These are phyloP conservation scores for Wickerhamomyces kurtzmanii DNA, from an alignment of 805 yeast species.

Conservation along the genomic window DNA sequence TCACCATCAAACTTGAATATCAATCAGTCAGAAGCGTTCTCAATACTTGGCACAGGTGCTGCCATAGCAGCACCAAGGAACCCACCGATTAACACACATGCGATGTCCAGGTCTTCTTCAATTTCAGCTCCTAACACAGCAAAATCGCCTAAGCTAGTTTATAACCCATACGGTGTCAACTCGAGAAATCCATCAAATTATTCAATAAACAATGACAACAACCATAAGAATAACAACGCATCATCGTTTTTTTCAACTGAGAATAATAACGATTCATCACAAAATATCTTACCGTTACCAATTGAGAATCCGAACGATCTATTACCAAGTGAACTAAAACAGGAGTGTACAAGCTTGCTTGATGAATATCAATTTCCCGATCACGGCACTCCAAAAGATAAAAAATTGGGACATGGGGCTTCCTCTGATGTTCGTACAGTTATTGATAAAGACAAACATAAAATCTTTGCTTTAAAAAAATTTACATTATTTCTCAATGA, in stretches of 20 bases:
- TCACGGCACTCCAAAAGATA: constrained; percentile 23
- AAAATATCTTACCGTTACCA: constrained; percentile 47
- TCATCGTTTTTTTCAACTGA: constrained; percentile 12
- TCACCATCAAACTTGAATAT: too few species aligned
- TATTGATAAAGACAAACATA: constrained; percentile 25
- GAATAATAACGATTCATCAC: constrained; percentile 27
- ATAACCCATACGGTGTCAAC: constrained; percentile 57
- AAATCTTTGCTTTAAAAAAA: constrained; percentile 55
- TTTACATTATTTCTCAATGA: constrained; percentile 53
- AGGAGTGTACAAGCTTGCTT: constrained; percentile 35
- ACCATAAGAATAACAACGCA: constrained; percentile 2
- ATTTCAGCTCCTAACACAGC: too few species aligned
- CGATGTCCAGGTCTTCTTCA: too few species aligned
- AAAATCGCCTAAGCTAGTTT: constrained; percentile 35
- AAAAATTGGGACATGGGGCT: constrained; percentile 64
- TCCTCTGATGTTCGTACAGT: constrained; percentile 54
- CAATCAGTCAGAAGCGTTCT: too few species aligned
- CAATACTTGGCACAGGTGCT: constrained; percentile 11
- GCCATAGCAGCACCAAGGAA: constrained; percentile 17
- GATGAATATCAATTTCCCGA: constrained; percentile 44
- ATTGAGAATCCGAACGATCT: constrained; percentile 56
- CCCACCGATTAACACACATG: too few species aligned
- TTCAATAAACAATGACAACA: constrained; percentile 6
- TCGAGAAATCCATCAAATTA: constrained; percentile 21
- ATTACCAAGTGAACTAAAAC: constrained; percentile 44